These are phyloP conservation scores for Scleroderma citrinum DNA, from an alignment of 768 basidiomycete genomes.

Conservation along the genomic window DNA sequence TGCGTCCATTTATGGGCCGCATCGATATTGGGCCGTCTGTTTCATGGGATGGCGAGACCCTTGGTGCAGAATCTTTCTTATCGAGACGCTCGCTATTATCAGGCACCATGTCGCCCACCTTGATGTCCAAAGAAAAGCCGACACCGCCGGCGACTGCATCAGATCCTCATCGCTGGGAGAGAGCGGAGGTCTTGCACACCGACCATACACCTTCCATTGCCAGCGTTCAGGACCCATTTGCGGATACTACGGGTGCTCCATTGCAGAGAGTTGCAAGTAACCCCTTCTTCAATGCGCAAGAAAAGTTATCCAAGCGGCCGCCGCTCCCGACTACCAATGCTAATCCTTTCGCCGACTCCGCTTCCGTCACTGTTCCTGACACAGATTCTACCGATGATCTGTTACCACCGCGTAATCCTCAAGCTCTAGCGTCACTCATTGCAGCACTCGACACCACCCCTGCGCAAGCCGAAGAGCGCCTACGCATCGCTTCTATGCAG, in stretches of 20 bases:
- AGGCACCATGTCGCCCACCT: conserved; percentile 46
- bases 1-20: conserved; percentile 40
- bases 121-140: conserved; percentile 47
- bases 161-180: conserved; percentile 59
- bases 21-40: conserved; percentile 33
- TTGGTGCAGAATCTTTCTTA: conserved; percentile 43
- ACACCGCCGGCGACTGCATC: conserved; percentile 54
- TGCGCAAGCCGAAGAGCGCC: conserved; percentile 41
- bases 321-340: conserved; percentile 9
- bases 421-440: conserved; percentile 58
- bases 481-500: conserved; percentile 56
- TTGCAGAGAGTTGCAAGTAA: conserved; percentile 21
- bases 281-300: conserved; percentile 38
- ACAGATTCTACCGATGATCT: conserved; percentile 24
- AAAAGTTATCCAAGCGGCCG: conserved; percentile 25
- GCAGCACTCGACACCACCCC: conserved; percentile 54
- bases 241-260: conserved; percentile 14
- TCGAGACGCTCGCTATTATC: conserved; percentile 38
- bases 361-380: conserved; percentile 17
- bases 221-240: conserved; percentile 16
- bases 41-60: conserved; percentile 49
- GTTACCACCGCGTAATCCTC: conserved; percentile 38
- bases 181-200: conserved; percentile 54
- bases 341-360: conserved; percentile 42
- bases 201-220: conserved; percentile 17